phyloP scores from a whole-genome alignment of 2,329 filamentous ascomycete species.

The Talaromyces sp. region DNA sequence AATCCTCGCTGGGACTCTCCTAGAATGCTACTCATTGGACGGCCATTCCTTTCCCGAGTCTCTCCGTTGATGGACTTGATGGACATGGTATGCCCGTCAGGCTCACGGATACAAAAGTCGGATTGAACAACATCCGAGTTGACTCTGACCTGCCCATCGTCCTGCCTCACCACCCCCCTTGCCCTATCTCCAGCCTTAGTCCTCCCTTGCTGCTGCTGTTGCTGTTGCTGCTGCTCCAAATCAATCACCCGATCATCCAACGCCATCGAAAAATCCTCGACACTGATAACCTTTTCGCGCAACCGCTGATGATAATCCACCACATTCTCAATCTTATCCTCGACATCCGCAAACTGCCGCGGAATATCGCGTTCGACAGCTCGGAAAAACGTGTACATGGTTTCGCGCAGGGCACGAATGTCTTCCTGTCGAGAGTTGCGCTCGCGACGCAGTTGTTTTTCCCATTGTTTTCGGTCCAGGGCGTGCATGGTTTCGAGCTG shows the following conservation, averaged over 20 bases:
- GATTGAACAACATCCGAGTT: too few relatives aligned
- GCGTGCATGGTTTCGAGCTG: conserved; percentile 20
- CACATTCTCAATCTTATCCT: conserved; percentile 20
- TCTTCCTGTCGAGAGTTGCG: conserved; percentile 21
- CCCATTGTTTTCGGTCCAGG: conserved; percentile 18
- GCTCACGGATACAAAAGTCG: neutral
- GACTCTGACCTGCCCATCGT: neutral
- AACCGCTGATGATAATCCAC: conserved; percentile 22
- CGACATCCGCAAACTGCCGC: conserved; percentile 20
- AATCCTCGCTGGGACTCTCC: neutral
- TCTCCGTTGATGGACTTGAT: neutral
- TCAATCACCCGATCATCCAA: conserved; percentile 18
- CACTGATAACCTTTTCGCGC: conserved; percentile 18
- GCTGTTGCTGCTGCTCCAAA: conserved; percentile 11
- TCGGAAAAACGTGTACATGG: conserved; percentile 23
- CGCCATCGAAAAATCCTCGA: conserved; percentile 22
- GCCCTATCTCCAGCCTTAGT: neutral
- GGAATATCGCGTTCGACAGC: conserved; percentile 21
- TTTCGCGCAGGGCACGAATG: conserved; percentile 22
- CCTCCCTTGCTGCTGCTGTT: neutral
- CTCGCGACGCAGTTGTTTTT: conserved; percentile 18
- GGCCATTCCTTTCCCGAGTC: neutral
- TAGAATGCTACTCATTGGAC: neutral
- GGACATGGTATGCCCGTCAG: neutral
- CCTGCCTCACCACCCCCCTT: neutral